These are phyloP conservation scores for Eucalyptus polyanthemos DNA, from an alignment of 345 rosid species.

Conservation along the genomic window DNA sequence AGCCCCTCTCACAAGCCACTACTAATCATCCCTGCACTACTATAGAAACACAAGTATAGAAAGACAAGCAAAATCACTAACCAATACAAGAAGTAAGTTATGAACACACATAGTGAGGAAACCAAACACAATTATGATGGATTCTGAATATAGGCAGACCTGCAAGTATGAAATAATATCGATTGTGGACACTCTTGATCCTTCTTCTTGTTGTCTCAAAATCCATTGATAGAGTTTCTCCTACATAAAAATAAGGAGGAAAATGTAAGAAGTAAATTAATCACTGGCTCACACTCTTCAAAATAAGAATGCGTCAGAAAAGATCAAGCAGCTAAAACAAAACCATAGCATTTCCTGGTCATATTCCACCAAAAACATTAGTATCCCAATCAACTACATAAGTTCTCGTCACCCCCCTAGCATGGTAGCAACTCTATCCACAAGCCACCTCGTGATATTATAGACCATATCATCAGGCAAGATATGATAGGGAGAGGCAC, in stretches of 20 bases:
- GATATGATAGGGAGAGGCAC: background rate
- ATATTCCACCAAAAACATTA: background rate
- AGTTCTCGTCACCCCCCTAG: background rate
- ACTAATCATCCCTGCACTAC: background rate
- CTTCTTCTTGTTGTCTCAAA: conserved; percentile 65
- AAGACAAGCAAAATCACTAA: background rate
- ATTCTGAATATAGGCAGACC: conserved; percentile 13
- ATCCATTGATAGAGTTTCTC: conserved; percentile 81
- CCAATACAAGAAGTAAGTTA: background rate
- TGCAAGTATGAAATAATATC: conserved; percentile 60
- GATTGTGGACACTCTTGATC: conserved; percentile 41
- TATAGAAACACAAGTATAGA: background rate
- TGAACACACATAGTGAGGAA: background rate
- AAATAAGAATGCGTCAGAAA: background rate
- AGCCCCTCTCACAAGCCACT: background rate
- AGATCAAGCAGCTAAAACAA: background rate
- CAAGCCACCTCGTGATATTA: background rate
- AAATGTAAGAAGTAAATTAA: background rate
- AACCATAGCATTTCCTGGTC: background rate
- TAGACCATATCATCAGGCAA: background rate
- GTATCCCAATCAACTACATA: background rate
- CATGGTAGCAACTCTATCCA: background rate
- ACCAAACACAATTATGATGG: background rate
- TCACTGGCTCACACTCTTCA: background rate
- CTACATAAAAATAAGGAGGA: conserved; percentile 8